Base-by-base conservation (phyloP, 2,329 filamentous ascomycete genomes). In the Penicillium aurantiogriseum region DNA sequence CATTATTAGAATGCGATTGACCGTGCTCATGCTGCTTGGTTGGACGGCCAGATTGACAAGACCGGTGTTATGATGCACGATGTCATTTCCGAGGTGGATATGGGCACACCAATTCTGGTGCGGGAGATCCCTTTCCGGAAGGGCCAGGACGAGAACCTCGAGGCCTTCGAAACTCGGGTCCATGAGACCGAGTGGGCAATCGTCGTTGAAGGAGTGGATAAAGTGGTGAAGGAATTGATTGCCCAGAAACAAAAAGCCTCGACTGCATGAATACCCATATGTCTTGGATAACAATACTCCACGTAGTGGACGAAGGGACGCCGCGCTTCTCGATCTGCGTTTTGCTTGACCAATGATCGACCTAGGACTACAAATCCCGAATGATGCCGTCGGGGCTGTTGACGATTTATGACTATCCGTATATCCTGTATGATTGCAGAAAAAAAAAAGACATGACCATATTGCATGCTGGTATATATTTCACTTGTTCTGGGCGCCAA, bases 61-160 rank as follows among this genome's bases (percentile, higher is more conserved):
- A 92, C 85, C 0, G 92, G 92, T 0, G 87, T 95, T 53, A 96
- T 96, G 92, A 86, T 91, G 17, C 92, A 96, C 76, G 88, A 92
- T 74, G 91, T 96, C 46, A 87, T 90, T 60, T 80, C 78, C 9
- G 85, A 93, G 72, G 91, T 96, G 54, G 92, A 96, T 77, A 83
- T 88, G 68, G 92, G 92, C 2, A 80, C 83, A 62, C 87, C 90
- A 10, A 88, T 96, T 65, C 69, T 92, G 59, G 83, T 87, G 2
- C 74, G 81, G 62, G 88, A 92, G 74, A 84, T 96, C 25, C 80
- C 85, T 55, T 76, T 83, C 59, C 85, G 83, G 63, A 82, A 82
- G 58, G 79, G 77, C 0, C 80, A 83, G 47, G 86, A 85, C 36
- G 87, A 91, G 68, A 81, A 79, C 25, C 68, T 93, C 55, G 82